phyloP scores from a whole-genome alignment of 495 filamentous ascomycete species.

The Xylaria acuta region DNA sequence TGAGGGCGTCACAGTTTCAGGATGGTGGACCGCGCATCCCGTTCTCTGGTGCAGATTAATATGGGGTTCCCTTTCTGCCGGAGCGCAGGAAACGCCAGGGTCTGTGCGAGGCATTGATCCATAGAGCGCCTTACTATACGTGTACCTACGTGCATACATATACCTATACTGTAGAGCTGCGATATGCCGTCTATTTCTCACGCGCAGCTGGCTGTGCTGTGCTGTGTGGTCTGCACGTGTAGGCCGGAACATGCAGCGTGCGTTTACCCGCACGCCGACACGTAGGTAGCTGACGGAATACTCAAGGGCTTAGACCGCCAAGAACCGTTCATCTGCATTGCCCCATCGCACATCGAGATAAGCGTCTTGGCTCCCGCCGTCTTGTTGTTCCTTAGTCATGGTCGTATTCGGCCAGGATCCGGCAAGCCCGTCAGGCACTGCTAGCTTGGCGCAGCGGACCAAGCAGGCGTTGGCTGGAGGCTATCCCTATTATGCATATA shows the following conservation, averaged over 20 bases:
- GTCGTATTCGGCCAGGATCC: slow-evolving; percentile 11
- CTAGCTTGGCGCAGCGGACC: slow-evolving; percentile 2
- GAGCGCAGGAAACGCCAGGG: neutral
- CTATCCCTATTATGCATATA: neutral
- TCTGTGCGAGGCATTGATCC: slow-evolving; percentile 1
- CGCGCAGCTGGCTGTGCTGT: neutral
- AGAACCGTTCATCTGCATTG: slow-evolving; percentile 13
- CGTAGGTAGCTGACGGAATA: slow-evolving; percentile 11
- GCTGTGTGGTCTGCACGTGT: neutral
- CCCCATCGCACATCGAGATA: slow-evolving; percentile 17
- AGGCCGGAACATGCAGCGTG: neutral
- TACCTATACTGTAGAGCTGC: neutral
- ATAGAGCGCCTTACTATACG: neutral
- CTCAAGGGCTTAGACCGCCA: slow-evolving; percentile 14
- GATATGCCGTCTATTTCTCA: neutral
- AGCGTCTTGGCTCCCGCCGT: slow-evolving; percentile 23
- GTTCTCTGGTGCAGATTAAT: neutral
- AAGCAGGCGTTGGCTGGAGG: neutral
- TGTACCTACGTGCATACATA: neutral
- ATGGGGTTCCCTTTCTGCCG: slow-evolving; percentile 6
- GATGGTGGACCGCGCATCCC: slow-evolving; percentile 4
- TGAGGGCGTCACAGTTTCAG: slow-evolving; percentile 19
- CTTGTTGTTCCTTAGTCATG: neutral
- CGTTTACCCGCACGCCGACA: neutral
- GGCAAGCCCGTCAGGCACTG: slow-evolving; percentile 15